Conservation (phyloP, 768 basidiomycete species). For the Tulasnella sp. region DNA sequence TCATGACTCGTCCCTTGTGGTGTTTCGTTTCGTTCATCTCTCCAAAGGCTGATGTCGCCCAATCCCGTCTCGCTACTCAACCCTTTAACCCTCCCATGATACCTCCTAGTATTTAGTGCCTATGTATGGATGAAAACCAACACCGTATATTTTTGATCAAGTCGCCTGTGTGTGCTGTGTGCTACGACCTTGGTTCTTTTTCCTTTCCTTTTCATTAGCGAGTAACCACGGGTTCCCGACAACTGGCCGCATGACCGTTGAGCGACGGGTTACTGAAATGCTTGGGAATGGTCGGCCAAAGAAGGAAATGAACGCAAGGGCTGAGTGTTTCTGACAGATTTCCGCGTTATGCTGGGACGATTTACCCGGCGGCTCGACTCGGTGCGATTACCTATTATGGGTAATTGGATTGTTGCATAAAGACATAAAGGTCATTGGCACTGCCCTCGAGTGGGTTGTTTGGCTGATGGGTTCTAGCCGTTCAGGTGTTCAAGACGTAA, state of each 20-base stretch:
- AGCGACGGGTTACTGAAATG: not conserved
- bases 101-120: constrained; percentile 15
- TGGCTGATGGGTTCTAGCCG: not conserved
- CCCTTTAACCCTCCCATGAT: constrained; percentile 11
- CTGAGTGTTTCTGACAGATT: not conserved
- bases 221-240: constrained; percentile 2
- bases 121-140: constrained; percentile 22
- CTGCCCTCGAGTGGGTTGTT: not conserved
- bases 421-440: constrained; percentile 4
- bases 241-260: constrained; percentile 10
- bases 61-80: constrained; percentile 5
- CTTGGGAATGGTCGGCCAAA: not conserved
- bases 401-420: not conserved
- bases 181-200: not conserved
- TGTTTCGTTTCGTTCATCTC: constrained; percentile 18
- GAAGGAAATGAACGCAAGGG: constrained; percentile 12
- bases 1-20: constrained; percentile 3
- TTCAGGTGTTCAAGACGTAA: constrained; percentile 6
- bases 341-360: not conserved
- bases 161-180: not conserved
- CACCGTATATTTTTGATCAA: not conserved
- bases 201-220: not conserved
- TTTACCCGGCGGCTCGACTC: constrained; percentile 16
- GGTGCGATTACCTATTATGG: constrained; percentile 8
- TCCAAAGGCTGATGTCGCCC: not conserved